Base-by-base conservation (phyloP, 164 flowering plant species). In the Hamamelis virginiana region DNA sequence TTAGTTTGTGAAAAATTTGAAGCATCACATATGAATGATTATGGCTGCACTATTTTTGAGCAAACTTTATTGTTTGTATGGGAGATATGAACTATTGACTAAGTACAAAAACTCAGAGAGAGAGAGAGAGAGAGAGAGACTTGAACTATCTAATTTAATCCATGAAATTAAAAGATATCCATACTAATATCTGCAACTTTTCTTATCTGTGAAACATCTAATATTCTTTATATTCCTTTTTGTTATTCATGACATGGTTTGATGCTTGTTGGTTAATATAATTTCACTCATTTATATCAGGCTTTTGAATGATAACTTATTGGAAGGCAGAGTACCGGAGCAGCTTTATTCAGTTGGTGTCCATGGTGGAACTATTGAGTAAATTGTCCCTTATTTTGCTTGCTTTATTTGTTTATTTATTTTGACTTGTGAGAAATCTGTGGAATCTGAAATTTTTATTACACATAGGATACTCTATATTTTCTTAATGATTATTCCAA, bases 321-420 rank as follows among this genome's bases (percentile, higher is more conserved):
- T 96, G 82, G 95, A 89, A 75, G 99, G 98, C 38, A 84, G 70
- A 72, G 99, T 96, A 8, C 97, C 95, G 0, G 95, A 90, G 73
- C 76, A 87, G 65, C 80, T 96, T 66, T 93, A 86, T 75, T 90
- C 99, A 25, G 73, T 96, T 70, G 95, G 98, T 73, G 91, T 96
- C 66, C 99, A 90, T 74, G 99, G 99, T 70, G 99, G 98, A 79
- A 79, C 81, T 59, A 90, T 93, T 55, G 97, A 96, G 99, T 96
- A 90, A 57, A 97, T 76, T 45, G 45, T 59, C 44, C 52, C 53
- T 44, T 25, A 9, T 70, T 61, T 46, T 61, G 11, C 52, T 51
- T 12, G 28, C 38, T 57, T 18, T 4, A 23, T 19, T 55, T 55
- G 8, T 53, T 53, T 53, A 9, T 53, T 19, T 55, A n/a, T 9